Percentiles rank a stretch among this genome's conserved stretches.
phyloP scores from a whole-genome alignment of 108 stramenopile genomes.

The Nitzschia sp. region DNA sequence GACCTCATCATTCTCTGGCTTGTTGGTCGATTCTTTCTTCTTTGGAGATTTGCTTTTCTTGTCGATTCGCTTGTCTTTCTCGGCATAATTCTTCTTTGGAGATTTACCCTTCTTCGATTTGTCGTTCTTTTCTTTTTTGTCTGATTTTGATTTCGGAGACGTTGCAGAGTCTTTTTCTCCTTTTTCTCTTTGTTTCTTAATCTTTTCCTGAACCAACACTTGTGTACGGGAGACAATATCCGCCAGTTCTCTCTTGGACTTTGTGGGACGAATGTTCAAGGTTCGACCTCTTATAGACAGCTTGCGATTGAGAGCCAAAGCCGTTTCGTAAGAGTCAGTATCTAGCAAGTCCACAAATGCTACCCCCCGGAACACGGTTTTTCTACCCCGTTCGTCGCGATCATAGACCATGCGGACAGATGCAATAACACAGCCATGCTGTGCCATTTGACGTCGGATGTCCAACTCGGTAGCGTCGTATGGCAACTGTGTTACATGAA shows the following conservation, averaged over 20 bases:
- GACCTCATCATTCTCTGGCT: background rate
- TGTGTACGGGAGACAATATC: conserved; percentile 68
- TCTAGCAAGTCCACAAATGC: conserved; percentile 78
- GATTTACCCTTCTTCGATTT: conserved; percentile 33
- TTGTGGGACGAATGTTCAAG: conserved; percentile 74
- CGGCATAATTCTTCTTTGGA: background rate
- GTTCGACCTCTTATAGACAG: conserved; percentile 52
- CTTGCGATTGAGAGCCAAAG: conserved; percentile 46
- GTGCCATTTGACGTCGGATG: conserved; percentile 56
- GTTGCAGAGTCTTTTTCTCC: conserved; percentile 7
- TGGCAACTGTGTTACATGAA: conserved; percentile 77
- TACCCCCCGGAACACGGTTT: conserved; percentile 74
- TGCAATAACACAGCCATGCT: conserved; percentile 59
- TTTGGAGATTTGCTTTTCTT: too few relatives aligned
- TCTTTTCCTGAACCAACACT: conserved; percentile 59
- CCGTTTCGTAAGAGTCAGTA: conserved; percentile 52
- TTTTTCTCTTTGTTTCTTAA: conserved; percentile 28
- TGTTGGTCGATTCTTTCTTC: too few relatives aligned
- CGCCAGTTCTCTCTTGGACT: conserved; percentile 62
- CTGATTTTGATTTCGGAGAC: background rate
- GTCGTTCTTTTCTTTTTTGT: conserved; percentile 32
- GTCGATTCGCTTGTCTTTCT: too few relatives aligned
- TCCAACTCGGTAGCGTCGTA: conserved; percentile 64
- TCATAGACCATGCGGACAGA: conserved; percentile 81
- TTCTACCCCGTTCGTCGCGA: conserved; percentile 33